A percentile compares a stretch with the other conserved stretches of the same genome.
Evolutionary conservation across 75 land plant species (phyloP).

Genomic region (Cupressus sempervirens): DNA sequence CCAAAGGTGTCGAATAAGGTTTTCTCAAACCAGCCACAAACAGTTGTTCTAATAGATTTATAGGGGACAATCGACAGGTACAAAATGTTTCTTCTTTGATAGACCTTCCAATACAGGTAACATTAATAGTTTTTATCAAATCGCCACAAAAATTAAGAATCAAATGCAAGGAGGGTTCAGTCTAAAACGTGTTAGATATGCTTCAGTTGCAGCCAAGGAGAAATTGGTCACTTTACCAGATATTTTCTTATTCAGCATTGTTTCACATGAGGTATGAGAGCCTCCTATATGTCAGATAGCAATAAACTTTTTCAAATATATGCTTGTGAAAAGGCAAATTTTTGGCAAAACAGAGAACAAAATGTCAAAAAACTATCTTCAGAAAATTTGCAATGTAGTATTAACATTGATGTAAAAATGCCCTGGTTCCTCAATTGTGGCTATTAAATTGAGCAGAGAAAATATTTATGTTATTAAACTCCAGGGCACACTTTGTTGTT

Average conservation of each 20-base stretch:
- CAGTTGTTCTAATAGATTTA: conserved; percentile 1
- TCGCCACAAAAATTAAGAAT: conserved; percentile 12
- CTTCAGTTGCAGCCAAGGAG: background rate
- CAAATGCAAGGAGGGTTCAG: background rate
- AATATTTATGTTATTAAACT: conserved; percentile 6
- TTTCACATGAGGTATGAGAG: conserved; percentile 21
- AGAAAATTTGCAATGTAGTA: background rate
- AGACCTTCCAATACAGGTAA: conserved; percentile 11
- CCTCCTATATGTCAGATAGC: conserved; percentile 19
- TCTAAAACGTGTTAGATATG: background rate
- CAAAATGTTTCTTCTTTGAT: background rate
- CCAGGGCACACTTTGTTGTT: conserved; percentile 17
- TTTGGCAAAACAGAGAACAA: background rate
- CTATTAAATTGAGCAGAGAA: background rate
- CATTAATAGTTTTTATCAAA: conserved; percentile 25
- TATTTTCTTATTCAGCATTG: conserved; percentile 19
- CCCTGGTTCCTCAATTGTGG: background rate
- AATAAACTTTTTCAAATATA: conserved; percentile 15
- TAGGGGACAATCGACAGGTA: background rate
- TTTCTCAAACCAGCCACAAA: background rate
- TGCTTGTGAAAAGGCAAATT: conserved; percentile 13
- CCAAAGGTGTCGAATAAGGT: conserved; percentile 10
- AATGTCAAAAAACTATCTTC: background rate
- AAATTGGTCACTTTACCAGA: background rate
- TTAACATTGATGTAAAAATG: background rate